Conservation (phyloP, 805 yeast genomes). For the Sporopachydermia lactativora region DNA sequence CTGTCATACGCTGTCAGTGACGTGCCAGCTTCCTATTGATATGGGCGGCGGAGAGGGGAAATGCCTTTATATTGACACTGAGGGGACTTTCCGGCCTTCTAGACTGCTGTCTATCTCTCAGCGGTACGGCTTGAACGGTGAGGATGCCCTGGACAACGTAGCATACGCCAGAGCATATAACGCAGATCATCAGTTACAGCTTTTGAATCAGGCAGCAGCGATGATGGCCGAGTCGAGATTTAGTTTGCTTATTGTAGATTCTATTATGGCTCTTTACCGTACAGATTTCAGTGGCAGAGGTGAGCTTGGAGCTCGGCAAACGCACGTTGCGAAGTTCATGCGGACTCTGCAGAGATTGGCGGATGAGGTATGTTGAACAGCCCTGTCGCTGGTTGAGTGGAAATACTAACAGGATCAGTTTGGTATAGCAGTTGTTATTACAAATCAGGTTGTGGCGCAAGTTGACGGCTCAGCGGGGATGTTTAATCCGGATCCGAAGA, state of each 20-base stretch:
- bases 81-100: conserved; percentile 91
- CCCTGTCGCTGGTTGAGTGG: neutral
- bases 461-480: conserved; percentile 72
- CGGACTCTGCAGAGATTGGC: conserved; percentile 85
- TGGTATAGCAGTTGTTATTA: conserved; percentile 92
- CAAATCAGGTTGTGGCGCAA: conserved; percentile 95
- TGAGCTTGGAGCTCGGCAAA: conserved; percentile 87
- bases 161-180: conserved; percentile 97
- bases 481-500: conserved; percentile 93
- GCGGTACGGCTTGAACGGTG: conserved; percentile 82
- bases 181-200: conserved; percentile 87
- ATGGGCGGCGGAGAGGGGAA: conserved; percentile 99
- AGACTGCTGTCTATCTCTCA: conserved; percentile 82
- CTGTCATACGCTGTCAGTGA: conserved; percentile 93
- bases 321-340: conserved; percentile 88
- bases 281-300: conserved; percentile 95
- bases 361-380: conserved; percentile 44
- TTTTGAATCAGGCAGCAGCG: conserved; percentile 79
- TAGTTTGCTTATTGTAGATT: conserved; percentile 83
- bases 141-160: conserved; percentile 90
- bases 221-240: conserved; percentile 95
- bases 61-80: conserved; percentile 91
- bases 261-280: conserved; percentile 91
- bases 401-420: conserved; percentile 22
- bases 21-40: conserved; percentile 91